Evolutionary conservation across 2,329 filamentous ascomycete genomes (phyloP).

Genomic region (Arthrobotrys sphaeroides): DNA sequence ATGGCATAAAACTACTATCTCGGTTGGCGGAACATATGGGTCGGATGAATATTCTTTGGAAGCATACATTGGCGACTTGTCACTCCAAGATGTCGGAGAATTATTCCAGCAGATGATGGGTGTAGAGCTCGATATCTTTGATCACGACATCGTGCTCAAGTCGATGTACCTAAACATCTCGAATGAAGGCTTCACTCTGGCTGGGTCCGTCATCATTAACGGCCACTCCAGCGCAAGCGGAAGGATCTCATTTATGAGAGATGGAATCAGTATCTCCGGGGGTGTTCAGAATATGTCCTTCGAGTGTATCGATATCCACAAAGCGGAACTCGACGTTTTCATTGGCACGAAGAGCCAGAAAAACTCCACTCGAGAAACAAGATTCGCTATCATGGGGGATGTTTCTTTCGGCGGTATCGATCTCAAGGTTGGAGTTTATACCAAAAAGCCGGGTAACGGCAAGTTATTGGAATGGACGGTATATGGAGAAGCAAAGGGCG

Average conservation of each 20-base stretch:
- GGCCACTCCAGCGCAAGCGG: constrained; percentile 40
- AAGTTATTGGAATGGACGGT: constrained; percentile 36
- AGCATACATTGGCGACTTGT: not conserved
- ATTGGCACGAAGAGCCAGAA: constrained; percentile 36
- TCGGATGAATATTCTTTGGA: not conserved
- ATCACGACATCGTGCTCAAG: constrained; percentile 47
- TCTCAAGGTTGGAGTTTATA: constrained; percentile 50
- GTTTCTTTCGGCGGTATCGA: constrained; percentile 39
- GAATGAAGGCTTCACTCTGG: constrained; percentile 9
- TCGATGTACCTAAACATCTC: constrained; percentile 38
- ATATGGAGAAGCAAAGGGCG: constrained; percentile 48
- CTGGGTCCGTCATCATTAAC: constrained; percentile 43
- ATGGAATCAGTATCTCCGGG: constrained; percentile 51
- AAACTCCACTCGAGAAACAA: constrained; percentile 43
- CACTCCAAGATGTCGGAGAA: constrained; percentile 39
- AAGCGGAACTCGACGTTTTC: constrained; percentile 48
- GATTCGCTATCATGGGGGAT: constrained; percentile 51
- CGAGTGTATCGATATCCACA: constrained; percentile 39
- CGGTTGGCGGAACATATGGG: not conserved
- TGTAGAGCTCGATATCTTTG: constrained; percentile 43
- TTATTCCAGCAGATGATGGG: constrained; percentile 53
- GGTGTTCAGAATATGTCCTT: constrained; percentile 44
- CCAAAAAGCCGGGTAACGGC: constrained; percentile 17
- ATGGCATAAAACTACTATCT: constrained; percentile 1
- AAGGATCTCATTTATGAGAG: constrained; percentile 43